Percentiles rank a stretch among this genome's conserved stretches.
Evolutionary conservation across 257 asterid species (phyloP).

Genomic region (Dorcoceras hygrometricum): DNA sequence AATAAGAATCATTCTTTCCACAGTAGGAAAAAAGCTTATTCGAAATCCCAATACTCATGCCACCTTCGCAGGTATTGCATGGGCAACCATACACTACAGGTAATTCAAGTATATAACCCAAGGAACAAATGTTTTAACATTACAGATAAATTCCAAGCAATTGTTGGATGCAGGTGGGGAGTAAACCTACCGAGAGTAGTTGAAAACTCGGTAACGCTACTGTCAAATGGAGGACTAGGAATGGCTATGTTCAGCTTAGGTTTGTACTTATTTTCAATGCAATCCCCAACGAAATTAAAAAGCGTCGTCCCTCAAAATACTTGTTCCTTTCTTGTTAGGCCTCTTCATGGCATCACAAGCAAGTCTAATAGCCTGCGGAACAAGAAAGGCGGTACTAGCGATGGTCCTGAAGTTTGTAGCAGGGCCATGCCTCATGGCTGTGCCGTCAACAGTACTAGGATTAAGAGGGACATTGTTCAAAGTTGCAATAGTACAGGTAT

Average conservation of each 20-base stretch:
- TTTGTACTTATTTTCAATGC: conserved; percentile 26
- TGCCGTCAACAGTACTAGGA: conserved; percentile 62
- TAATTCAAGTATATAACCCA: conserved; percentile 13
- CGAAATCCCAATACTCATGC: conserved; percentile 80
- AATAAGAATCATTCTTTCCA: conserved; percentile 34
- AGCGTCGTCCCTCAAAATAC: conserved; percentile 15
- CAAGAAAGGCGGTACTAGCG: conserved; percentile 57
- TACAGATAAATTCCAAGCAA: too few relatives aligned
- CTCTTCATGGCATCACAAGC: conserved; percentile 92
- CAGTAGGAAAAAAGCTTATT: conserved; percentile 64
- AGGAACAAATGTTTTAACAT: too few relatives aligned
- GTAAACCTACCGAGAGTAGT: conserved; percentile 58
- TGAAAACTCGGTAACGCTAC: conserved; percentile 51
- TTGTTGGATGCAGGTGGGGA: conserved; percentile 50
- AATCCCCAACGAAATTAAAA: conserved; percentile 8
- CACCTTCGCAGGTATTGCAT: conserved; percentile 64
- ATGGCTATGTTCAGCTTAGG: conserved; percentile 99
- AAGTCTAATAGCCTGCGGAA: conserved; percentile 68
- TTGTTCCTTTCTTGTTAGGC: conserved; percentile 39
- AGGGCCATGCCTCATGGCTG: conserved; percentile 76
- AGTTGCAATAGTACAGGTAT: conserved; percentile 82
- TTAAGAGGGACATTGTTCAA: conserved; percentile 58
- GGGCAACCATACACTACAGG: conserved; percentile 90
- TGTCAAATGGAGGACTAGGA: conserved; percentile 90
- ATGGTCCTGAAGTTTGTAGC: conserved; percentile 64